These are phyloP conservation scores for Serendipita sp. DNA, from an alignment of 768 basidiomycete genomes.

Conservation along the genomic window DNA sequence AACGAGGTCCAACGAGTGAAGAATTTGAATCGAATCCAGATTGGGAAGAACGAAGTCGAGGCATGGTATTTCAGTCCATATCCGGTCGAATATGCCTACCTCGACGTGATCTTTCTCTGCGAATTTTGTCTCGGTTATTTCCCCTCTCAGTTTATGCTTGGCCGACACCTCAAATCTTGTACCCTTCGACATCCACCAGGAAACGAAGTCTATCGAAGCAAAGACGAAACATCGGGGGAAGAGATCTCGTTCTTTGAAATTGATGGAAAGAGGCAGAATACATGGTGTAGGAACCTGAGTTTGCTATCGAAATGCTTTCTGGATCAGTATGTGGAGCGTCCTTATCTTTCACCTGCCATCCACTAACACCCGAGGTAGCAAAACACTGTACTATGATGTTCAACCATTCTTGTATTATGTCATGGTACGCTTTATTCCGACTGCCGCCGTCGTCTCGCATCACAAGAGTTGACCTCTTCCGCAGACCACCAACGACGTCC, in stretches of 20 bases:
- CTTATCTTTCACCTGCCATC: slow-evolving; percentile 14
- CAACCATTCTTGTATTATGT: slow-evolving; percentile 99
- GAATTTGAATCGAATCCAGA: slow-evolving; percentile 91
- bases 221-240: slow-evolving; percentile 33
- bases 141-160: slow-evolving; percentile 78
- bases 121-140: slow-evolving; percentile 95
- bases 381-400: slow-evolving; percentile 98
- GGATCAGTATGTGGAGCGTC: slow-evolving; percentile 61
- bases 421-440: slow-evolving; percentile 45
- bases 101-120: slow-evolving; percentile 91
- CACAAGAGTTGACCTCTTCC: slow-evolving; percentile 11
- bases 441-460: not conserved
- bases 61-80: slow-evolving; percentile 99
- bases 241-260: slow-evolving; percentile 97
- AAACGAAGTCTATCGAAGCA: slow-evolving; percentile 86
- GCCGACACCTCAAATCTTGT: slow-evolving; percentile 82
- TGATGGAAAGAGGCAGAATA: slow-evolving; percentile 87
- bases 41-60: slow-evolving; percentile 92
- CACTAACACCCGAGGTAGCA: slow-evolving; percentile 30
- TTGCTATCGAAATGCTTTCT: slow-evolving; percentile 95
- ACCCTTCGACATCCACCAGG: slow-evolving; percentile 88
- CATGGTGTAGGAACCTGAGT: slow-evolving; percentile 94
- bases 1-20: slow-evolving; percentile 97
- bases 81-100: slow-evolving; percentile 93
- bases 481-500: slow-evolving; percentile 68